Evolutionary conservation across 345 rosid species (phyloP).

Genomic region (Citropsis articulata): DNA sequence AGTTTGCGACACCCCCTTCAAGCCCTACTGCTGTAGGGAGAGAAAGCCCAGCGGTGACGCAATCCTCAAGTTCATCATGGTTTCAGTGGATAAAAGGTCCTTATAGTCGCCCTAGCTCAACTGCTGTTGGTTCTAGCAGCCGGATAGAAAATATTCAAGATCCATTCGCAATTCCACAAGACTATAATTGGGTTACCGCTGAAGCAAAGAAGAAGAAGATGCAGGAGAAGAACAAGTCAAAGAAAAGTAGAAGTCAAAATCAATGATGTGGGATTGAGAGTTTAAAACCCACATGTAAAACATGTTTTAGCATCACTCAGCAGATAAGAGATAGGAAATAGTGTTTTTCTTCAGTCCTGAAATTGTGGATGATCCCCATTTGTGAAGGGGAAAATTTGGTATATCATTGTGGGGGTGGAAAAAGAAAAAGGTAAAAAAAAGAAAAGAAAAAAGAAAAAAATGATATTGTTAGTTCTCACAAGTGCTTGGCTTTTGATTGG

Average conservation of each 20-base stretch:
- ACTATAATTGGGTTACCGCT: constrained; percentile 74
- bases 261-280: constrained; percentile 23
- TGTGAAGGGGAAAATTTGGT: constrained; percentile 22
- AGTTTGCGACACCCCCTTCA: constrained; percentile 88
- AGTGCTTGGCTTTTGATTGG: constrained; percentile 17
- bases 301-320: constrained; percentile 24
- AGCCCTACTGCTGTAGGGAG: constrained; percentile 60
- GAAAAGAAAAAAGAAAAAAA: not conserved
- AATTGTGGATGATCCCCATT: constrained; percentile 21
- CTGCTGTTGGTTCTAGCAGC: constrained; percentile 43
- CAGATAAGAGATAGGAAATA: constrained; percentile 22
- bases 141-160: constrained; percentile 62
- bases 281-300: constrained; percentile 21
- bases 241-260: constrained; percentile 55
- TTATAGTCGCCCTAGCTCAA: constrained; percentile 51
- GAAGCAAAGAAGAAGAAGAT: constrained; percentile 90
- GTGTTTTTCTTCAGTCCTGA: constrained; percentile 27
- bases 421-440: not conserved
- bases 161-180: constrained; percentile 73
- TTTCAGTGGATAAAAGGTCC: constrained; percentile 92
- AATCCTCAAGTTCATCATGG: constrained; percentile 67
- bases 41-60: constrained; percentile 61
- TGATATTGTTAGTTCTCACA: constrained; percentile 25
- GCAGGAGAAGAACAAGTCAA: constrained; percentile 81
- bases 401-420: constrained; percentile 30